Evolutionary conservation across 306 rosid species (phyloP).

Genomic region (Betula pendula): DNA sequence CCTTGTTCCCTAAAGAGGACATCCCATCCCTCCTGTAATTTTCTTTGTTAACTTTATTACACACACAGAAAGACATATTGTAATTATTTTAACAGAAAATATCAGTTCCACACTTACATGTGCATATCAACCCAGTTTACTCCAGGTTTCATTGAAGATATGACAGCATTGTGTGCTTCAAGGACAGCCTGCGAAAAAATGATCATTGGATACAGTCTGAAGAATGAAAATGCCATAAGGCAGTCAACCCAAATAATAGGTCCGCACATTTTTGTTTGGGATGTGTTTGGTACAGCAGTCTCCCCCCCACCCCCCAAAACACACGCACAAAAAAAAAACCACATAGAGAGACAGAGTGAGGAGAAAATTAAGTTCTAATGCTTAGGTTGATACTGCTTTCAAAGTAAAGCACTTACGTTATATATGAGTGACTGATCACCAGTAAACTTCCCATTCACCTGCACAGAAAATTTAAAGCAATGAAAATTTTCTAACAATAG

Average conservation of each 20-base stretch:
- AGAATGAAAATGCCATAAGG: conserved; percentile 18
- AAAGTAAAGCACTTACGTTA: conserved; percentile 49
- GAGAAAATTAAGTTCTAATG: too few relatives aligned
- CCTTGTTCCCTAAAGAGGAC: not conserved
- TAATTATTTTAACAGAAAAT: conserved; percentile 16
- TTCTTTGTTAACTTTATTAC: not conserved
- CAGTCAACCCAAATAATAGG: not conserved
- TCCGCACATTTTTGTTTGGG: not conserved
- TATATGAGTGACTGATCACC: conserved; percentile 74
- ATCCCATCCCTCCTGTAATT: not conserved
- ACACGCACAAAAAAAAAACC: too few relatives aligned
- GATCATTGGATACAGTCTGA: conserved; percentile 10
- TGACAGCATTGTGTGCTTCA: conserved; percentile 82
- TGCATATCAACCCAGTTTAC: conserved; percentile 83
- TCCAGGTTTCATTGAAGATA: conserved; percentile 79
- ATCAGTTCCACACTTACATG: conserved; percentile 47
- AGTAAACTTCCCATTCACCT: conserved; percentile 89
- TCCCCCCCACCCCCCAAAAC: too few relatives aligned
- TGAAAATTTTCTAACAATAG: conserved; percentile 8
- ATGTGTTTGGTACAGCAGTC: too few relatives aligned
- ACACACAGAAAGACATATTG: not conserved
- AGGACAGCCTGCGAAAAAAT: conserved; percentile 81
- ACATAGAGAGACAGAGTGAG: too few relatives aligned
- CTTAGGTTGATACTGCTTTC: not conserved
- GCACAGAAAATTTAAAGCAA: conserved; percentile 36